A percentile compares a stretch with the other conserved stretches of the same genome.
Conservation (phyloP, 352 stramenopile genomes). For the Globisporangium emineosum region DNA sequence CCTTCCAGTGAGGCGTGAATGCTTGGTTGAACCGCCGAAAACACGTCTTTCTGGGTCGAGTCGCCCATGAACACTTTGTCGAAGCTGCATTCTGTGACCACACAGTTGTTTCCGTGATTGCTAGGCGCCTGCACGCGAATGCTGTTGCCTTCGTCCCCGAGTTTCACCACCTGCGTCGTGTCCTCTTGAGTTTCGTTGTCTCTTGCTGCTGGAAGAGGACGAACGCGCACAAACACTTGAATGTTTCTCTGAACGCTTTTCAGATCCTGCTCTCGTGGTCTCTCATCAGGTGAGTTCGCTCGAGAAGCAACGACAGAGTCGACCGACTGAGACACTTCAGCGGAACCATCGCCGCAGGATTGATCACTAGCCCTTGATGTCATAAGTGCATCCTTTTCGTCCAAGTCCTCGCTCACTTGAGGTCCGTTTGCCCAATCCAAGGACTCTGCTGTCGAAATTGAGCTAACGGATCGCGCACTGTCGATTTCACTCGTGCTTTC, state of each 20-base stretch:
- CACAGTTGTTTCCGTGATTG: constrained; percentile 19
- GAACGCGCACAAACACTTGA: constrained; percentile 75
- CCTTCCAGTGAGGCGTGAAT: constrained; percentile 70
- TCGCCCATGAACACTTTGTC: constrained; percentile 65
- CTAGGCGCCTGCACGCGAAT: constrained; percentile 23
- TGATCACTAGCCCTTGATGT: neutral
- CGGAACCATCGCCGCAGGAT: neutral
- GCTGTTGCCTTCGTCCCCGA: constrained; percentile 23
- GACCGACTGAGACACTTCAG: neutral
- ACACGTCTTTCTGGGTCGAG: constrained; percentile 79
- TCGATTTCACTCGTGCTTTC: neutral
- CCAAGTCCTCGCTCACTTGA: neutral
- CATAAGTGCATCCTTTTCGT: neutral
- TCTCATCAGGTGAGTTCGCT: neutral
- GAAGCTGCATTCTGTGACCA: constrained; percentile 63
- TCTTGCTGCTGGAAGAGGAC: constrained; percentile 24
- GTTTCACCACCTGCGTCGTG: constrained; percentile 28
- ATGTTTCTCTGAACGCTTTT: constrained; percentile 28
- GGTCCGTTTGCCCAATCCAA: neutral
- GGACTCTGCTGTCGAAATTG: neutral
- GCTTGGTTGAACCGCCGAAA: constrained; percentile 56
- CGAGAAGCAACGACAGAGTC: neutral
- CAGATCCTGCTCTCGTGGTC: neutral
- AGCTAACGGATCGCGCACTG: neutral
- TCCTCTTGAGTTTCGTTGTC: constrained; percentile 19